A percentile compares a stretch with the other conserved stretches of the same genome.
These are phyloP conservation scores for Haematococcus sp. DNA, from an alignment of 139 green algal species.

Conservation along the genomic window DNA sequence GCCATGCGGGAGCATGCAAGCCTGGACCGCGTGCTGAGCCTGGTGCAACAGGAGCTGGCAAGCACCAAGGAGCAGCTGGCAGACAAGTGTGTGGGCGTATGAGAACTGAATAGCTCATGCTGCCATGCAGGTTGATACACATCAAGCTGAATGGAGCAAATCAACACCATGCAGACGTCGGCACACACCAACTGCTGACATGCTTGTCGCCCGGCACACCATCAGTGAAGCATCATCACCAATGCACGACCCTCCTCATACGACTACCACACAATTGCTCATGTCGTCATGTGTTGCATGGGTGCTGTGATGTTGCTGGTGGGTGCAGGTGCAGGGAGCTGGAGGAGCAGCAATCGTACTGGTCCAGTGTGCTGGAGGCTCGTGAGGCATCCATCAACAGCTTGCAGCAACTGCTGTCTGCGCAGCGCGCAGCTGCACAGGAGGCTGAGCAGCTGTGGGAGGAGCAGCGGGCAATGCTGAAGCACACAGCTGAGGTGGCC, in stretches of 20 bases:
- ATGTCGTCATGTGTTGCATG: too few species aligned
- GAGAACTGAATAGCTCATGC: too few species aligned
- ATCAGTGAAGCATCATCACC: too few species aligned
- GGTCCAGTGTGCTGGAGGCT: neutral
- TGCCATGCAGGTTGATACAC: too few species aligned
- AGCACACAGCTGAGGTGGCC: neutral
- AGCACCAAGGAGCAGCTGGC: constrained; percentile 2
- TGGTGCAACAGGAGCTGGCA: constrained; percentile 5
- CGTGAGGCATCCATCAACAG: neutral
- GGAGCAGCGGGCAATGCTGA: constrained; percentile 1
- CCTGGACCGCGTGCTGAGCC: neutral
- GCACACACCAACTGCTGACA: too few species aligned
- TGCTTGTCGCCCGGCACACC: too few species aligned
- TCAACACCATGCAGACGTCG: too few species aligned
- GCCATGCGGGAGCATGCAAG: too few species aligned
- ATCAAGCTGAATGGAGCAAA: too few species aligned
- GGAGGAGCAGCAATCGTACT: constrained; percentile 2
- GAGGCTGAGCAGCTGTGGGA: constrained; percentile 4
- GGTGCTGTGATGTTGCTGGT: too few species aligned
- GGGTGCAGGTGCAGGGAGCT: neutral
- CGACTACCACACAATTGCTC: too few species aligned
- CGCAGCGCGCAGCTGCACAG: neutral
- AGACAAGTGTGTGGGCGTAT: constrained; percentile 1
- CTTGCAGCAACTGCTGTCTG: neutral
- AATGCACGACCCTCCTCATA: too few species aligned